phyloP scores from a whole-genome alignment of 805 yeast species.

The Candida patagonica region DNA sequence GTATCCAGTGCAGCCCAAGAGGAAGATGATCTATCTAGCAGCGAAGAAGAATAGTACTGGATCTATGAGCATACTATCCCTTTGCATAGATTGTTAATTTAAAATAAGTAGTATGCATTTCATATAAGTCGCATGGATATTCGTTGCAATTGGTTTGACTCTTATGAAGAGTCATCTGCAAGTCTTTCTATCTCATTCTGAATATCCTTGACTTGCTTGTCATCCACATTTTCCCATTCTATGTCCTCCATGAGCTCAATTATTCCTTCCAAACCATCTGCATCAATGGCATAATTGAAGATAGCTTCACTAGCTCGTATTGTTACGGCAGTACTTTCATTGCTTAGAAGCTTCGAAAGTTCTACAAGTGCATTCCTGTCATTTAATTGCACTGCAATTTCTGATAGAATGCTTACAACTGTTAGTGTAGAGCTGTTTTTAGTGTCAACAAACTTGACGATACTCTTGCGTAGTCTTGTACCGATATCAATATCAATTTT shows the following conservation, averaged over 20 bases:
- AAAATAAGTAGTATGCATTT: too few species aligned
- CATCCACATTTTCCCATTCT: constrained; percentile 5
- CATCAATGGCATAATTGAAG: constrained; percentile 25
- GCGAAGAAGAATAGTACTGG: constrained; percentile 18
- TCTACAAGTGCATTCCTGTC: neutral
- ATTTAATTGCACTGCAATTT: constrained; percentile 5
- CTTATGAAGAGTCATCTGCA: too few species aligned
- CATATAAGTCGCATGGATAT: too few species aligned
- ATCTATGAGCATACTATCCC: too few species aligned
- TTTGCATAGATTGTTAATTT: too few species aligned
- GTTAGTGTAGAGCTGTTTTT: too few species aligned
- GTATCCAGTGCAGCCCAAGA: constrained; percentile 11
- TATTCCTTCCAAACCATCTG: constrained; percentile 1
- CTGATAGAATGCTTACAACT: constrained; percentile 3
- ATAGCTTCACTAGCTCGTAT: constrained; percentile 35
- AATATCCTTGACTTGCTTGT: neutral
- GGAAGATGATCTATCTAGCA: constrained; percentile 17
- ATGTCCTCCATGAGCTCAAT: constrained; percentile 3
- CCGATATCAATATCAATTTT: neutral
- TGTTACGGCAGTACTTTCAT: constrained; percentile 29
- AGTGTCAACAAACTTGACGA: neutral
- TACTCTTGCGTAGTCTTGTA: neutral
- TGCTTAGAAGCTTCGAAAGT: constrained; percentile 25
- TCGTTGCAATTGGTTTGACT: too few species aligned
- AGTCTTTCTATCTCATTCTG: too few species aligned